Percentiles rank a stretch among this genome's conserved stretches.
Conservation (phyloP, 768 basidiomycete species). For the Trametes elegans region DNA sequence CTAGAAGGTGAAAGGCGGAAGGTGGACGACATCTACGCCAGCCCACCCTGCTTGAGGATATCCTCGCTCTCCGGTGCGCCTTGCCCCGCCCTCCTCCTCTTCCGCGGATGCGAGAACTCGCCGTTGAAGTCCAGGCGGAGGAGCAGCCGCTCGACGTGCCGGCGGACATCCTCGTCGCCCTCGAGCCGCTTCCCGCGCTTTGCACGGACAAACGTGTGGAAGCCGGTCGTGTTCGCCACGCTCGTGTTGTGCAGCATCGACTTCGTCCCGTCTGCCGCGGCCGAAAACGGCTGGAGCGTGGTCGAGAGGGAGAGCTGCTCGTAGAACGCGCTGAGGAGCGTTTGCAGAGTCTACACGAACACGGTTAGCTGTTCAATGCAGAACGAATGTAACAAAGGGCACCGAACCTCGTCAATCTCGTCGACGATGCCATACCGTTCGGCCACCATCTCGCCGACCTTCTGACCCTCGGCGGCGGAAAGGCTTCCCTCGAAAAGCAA, state of each 20-base stretch:
- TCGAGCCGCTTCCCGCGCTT: conserved; percentile 51
- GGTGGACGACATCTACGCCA: conserved; percentile 17
- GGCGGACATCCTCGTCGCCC: conserved; percentile 63
- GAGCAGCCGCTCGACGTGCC: conserved; percentile 80
- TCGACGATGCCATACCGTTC: conserved; percentile 67
- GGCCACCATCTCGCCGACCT: conserved; percentile 69
- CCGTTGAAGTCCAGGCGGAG: conserved; percentile 86
- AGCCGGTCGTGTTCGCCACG: conserved; percentile 45
- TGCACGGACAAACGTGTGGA: conserved; percentile 49
- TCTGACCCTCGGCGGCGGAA: conserved; percentile 44
- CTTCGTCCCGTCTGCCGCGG: conserved; percentile 59
- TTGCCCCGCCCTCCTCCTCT: conserved; percentile 35
- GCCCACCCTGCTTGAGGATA: conserved; percentile 30
- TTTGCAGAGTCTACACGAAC: conserved; percentile 63
- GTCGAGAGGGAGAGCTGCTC: conserved; percentile 75
- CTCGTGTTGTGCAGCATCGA: conserved; percentile 60
- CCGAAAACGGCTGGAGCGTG: conserved; percentile 67
- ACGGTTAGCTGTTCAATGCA: too few species aligned
- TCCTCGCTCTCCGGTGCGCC: conserved; percentile 36
- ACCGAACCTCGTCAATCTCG: conserved; percentile 81
- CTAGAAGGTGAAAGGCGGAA: too few species aligned
- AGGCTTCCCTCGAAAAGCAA: conserved; percentile 80
- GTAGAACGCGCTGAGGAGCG: conserved; percentile 72
- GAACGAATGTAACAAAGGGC: too few species aligned
- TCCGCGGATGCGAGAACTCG: conserved; percentile 55